phyloP scores from a whole-genome alignment of 768 basidiomycete genomes.

The Tylopilus felleus region DNA sequence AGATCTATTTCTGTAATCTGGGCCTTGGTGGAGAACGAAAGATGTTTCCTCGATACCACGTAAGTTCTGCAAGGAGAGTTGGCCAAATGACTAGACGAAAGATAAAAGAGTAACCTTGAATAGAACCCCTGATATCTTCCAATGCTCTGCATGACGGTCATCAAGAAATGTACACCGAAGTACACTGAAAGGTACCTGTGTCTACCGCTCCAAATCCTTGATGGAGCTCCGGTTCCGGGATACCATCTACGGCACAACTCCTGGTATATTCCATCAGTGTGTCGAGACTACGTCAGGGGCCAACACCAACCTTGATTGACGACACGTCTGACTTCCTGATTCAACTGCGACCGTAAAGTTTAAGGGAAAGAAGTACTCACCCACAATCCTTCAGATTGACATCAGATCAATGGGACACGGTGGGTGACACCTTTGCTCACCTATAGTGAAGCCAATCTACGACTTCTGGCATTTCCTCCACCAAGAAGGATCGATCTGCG shows the following conservation, averaged over 20 bases:
- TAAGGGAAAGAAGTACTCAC: constrained; percentile 39
- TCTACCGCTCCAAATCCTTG: constrained; percentile 34
- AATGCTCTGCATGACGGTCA: constrained; percentile 53
- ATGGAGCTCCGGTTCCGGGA: constrained; percentile 30
- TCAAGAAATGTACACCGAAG: neutral
- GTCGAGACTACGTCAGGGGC: neutral
- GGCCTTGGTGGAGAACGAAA: constrained; percentile 42
- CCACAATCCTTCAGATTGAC: constrained; percentile 53
- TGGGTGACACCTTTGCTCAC: constrained; percentile 31
- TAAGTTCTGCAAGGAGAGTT: constrained; percentile 51
- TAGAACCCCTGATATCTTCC: constrained; percentile 77
- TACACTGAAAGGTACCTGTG: constrained; percentile 52
- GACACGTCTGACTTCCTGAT: constrained; percentile 61
- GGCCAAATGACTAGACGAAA: neutral
- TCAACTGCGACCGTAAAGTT: neutral
- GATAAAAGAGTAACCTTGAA: constrained; percentile 47
- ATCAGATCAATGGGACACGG: neutral
- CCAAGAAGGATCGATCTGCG: constrained; percentile 69
- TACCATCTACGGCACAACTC: constrained; percentile 78
- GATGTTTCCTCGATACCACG: constrained; percentile 75
- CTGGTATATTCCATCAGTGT: constrained; percentile 34
- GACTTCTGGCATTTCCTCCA: constrained; percentile 76
- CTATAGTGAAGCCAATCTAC: constrained; percentile 81
- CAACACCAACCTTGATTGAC: constrained; percentile 60
- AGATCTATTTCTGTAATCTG: neutral